Conservation (phyloP, 768 basidiomycete species). For the Punctularia strigosozonata region DNA sequence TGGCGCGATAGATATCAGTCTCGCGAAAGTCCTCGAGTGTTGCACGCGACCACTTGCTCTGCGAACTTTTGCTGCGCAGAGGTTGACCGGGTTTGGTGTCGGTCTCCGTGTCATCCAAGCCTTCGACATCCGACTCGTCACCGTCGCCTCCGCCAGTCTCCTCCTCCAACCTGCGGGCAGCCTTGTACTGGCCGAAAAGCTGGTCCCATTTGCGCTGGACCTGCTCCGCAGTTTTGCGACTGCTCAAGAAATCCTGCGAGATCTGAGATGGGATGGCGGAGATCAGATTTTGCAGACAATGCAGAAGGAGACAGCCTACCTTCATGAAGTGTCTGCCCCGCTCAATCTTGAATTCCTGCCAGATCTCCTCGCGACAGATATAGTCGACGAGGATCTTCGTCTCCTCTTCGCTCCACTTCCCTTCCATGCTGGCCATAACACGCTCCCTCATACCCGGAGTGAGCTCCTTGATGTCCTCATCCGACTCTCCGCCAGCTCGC, state of each 20-base stretch:
- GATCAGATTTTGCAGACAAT: background rate
- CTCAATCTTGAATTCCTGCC: background rate
- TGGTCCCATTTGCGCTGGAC: background rate
- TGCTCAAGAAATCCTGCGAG: background rate
- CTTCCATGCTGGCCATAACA: background rate
- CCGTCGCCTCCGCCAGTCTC: constrained; percentile 10
- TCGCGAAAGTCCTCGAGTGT: no score
- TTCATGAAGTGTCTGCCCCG: background rate
- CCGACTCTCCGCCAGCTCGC: background rate
- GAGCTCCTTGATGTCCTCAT: background rate
- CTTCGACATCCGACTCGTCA: no score
- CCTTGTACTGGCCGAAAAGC: constrained; percentile 5
- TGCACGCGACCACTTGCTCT: no score
- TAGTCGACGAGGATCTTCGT: background rate
- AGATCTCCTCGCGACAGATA: background rate
- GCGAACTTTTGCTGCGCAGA: no score
- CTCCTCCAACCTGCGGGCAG: background rate
- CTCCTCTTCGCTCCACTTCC: background rate
- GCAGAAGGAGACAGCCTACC: background rate
- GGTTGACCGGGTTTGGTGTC: no score
- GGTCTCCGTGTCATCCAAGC: no score
- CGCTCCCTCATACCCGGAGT: background rate
- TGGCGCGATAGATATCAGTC: no score
- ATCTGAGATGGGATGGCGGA: background rate
- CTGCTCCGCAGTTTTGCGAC: background rate